These are phyloP conservation scores for Erysiphe neolycopersici DNA, from an alignment of 2,329 filamentous ascomycete species.

Conservation along the genomic window DNA sequence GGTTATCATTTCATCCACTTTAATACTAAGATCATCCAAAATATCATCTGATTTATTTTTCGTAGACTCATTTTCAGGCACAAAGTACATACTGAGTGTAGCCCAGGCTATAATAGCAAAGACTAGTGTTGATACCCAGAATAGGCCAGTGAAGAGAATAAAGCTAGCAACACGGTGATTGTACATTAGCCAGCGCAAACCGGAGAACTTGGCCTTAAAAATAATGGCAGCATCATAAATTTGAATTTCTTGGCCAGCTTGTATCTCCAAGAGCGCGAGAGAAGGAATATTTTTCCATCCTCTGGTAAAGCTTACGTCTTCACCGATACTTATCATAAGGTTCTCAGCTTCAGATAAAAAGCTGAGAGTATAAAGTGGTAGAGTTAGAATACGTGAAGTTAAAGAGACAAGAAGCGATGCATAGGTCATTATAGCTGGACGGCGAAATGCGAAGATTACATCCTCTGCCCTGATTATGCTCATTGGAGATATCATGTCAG, in stretches of 20 bases:
- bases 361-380: constrained; percentile 44
- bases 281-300: constrained; percentile 19
- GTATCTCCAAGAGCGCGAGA: constrained; percentile 20
- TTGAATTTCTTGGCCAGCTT: constrained; percentile 33
- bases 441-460: constrained; percentile 35
- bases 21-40: constrained; percentile 1
- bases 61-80: neutral
- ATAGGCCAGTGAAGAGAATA: constrained; percentile 36
- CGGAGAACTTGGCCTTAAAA: constrained; percentile 49
- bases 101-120: constrained; percentile 41
- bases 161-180: constrained; percentile 49
- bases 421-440: constrained; percentile 57
- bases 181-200: constrained; percentile 68
- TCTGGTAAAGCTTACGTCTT: constrained; percentile 35
- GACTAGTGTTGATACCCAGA: constrained; percentile 52
- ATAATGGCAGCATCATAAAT: constrained; percentile 44
- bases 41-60: constrained; percentile 1
- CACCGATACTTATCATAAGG: constrained; percentile 44
- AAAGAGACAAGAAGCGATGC: constrained; percentile 43
- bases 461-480: constrained; percentile 8
- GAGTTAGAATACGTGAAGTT: constrained; percentile 30
- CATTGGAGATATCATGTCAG: constrained; percentile 3
- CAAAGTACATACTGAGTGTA: constrained; percentile 13
- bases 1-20: constrained; percentile 6
- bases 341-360: constrained; percentile 34